These are phyloP conservation scores for Musa schizocarpa DNA, from an alignment of 176 grass and related monocot genomes.

Conservation along the genomic window DNA sequence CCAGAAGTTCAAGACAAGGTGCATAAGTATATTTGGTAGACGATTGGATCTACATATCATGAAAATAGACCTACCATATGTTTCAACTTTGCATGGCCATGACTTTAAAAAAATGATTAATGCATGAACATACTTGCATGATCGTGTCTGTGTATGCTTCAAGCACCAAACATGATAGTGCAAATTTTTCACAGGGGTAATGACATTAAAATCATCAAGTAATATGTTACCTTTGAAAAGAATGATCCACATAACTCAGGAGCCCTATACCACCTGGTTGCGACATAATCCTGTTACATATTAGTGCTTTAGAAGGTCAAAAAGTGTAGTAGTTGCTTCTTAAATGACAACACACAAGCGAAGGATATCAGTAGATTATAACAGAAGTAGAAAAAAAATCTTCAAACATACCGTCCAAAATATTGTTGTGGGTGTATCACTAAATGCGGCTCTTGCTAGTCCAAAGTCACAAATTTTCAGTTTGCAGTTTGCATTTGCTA, in stretches of 20 bases:
- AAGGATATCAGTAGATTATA: neutral
- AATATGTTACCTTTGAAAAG: constrained; percentile 75
- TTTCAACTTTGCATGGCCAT: neutral
- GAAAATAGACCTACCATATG: neutral
- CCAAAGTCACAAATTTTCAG: constrained; percentile 99
- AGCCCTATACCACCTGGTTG: constrained; percentile 97
- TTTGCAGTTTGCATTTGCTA: constrained; percentile 98
- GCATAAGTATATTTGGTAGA: neutral
- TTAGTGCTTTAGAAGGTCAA: constrained; percentile 3
- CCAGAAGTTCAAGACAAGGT: neutral
- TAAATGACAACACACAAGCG: neutral
- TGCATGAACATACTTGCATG: neutral
- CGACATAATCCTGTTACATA: constrained; percentile 84
- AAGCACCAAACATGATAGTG: neutral
- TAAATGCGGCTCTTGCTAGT: constrained; percentile 92
- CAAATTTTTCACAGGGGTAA: neutral
- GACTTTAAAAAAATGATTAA: neutral
- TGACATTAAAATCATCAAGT: neutral
- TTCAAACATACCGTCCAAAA: constrained; percentile 83
- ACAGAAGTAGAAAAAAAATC: neutral
- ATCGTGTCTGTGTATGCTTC: neutral
- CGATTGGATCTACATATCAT: neutral
- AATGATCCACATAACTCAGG: constrained; percentile 95
- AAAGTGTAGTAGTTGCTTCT: neutral
- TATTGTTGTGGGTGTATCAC: constrained; percentile 67